phyloP scores from a whole-genome alignment of 2,329 filamentous ascomycete genomes.

The Fusarium pseudocircinatum region DNA sequence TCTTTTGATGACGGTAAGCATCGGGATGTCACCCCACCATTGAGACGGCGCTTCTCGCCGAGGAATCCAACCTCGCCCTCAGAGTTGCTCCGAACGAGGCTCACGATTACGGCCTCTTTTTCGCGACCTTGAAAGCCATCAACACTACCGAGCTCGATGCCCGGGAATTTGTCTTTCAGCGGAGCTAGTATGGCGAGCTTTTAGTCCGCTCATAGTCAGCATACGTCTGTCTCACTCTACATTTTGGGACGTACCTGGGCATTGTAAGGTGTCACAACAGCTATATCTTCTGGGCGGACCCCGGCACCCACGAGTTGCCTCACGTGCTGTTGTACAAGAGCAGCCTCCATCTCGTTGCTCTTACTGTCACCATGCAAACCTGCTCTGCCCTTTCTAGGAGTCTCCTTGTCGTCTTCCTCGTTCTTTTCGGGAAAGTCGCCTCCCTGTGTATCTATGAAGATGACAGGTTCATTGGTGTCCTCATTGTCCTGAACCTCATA shows the following conservation, averaged over 20 bases:
- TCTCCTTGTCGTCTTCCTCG: conserved; percentile 73
- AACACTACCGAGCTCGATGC: conserved; percentile 93
- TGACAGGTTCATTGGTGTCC: conserved; percentile 85
- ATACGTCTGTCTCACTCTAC: conserved; percentile 1
- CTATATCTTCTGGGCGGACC: conserved; percentile 84
- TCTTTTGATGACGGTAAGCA: conserved; percentile 1
- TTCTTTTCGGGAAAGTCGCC: conserved; percentile 88
- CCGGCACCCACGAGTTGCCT: conserved; percentile 79
- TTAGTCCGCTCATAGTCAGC: conserved; percentile 35
- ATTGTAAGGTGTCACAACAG: conserved; percentile 96
- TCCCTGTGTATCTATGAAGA: conserved; percentile 97
- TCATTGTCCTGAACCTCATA: conserved; percentile 84
- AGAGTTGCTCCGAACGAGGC: conserved; percentile 90
- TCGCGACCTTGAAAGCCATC: conserved; percentile 98
- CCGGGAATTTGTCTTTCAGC: conserved; percentile 83
- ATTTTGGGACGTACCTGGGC: conserved; percentile 70
- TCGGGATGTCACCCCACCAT: conserved; percentile 69
- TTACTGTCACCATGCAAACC: conserved; percentile 72
- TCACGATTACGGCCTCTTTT: conserved; percentile 94
- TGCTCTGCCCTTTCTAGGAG: conserved; percentile 56
- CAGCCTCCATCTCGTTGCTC: conserved; percentile 90
- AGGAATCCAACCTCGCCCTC: conserved; percentile 92
- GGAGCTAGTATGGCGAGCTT: conserved; percentile 81
- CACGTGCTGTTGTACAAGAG: conserved; percentile 82
- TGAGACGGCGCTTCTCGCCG: conserved; percentile 88